Evolutionary conservation across 139 green algal species (phyloP).

Genomic region (Deuterostichococcus epilithicus): DNA sequence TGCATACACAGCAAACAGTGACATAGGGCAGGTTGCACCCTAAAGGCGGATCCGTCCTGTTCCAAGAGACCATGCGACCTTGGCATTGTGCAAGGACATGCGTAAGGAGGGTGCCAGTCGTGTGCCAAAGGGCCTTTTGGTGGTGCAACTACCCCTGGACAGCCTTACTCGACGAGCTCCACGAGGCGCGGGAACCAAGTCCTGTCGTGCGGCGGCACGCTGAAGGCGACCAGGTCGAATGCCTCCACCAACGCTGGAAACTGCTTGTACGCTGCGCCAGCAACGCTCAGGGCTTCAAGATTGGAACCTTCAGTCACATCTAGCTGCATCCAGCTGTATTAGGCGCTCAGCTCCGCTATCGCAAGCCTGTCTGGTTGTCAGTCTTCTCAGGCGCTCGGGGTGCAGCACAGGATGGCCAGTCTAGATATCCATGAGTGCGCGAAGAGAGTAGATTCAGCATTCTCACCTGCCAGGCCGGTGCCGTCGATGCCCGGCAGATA

Average conservation of each 20-base stretch:
- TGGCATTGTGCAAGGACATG: not conserved
- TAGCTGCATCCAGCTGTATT: no score
- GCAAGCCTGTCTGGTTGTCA: no score
- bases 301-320: no score
- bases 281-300: no score
- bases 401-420: no score
- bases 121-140: not conserved
- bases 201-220: conserved; percentile 59
- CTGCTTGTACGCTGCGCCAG: conserved; percentile 68
- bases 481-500: conserved; percentile 83
- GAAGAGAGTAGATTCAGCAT: no score
- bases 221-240: conserved; percentile 74
- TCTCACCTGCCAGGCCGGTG: conserved; percentile 70
- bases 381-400: no score
- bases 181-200: conserved; percentile 66
- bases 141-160: not conserved
- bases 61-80: not conserved
- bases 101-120: no score
- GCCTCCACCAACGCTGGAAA: conserved; percentile 54
- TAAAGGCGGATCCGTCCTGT: not conserved
- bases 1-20: not conserved
- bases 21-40: not conserved
- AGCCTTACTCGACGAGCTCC: conserved; percentile 32
- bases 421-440: no score
- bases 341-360: no score